Evolutionary conservation across 306 rosid species (phyloP), one percentile per base, ranked within the genome.

Genomic region (Fragaria iinumae): DNA sequence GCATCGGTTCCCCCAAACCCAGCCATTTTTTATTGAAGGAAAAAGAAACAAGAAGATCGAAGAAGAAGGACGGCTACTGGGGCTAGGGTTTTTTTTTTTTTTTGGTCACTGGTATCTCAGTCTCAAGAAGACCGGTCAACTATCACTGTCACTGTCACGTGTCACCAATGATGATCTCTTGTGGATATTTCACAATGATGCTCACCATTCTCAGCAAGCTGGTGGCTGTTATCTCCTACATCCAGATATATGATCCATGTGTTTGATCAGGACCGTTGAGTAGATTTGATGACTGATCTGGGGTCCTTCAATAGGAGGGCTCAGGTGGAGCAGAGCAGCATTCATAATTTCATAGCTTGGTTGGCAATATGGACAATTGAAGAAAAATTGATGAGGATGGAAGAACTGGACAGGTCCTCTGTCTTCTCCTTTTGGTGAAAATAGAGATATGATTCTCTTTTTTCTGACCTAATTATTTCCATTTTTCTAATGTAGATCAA

Each of bases 1-100:
- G 14, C 39, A 5, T 62, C 6, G 67, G 67, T 62, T 41, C 67
- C 67, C 67, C 67, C 67, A 62, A 25, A 59, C 66, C 66, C 34
- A 23, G 17, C 20, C 67, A 62, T 13, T 12, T 62, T 29, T 3
- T 23, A 23, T n/a, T 3, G 63, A 55, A n/a, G 3, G 3, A 52
- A 18, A 5, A 20, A 18, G 11, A 6, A 18, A 52, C 1, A 5
- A 50, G 10, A 18, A 18, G 10, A 16, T 4, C 41, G 59, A 53
- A 53, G 59, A 60, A 21, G 64, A 23, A 9, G 8, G 13, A 9
- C 12, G 13, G 2, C 16, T 25, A 11, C 53, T 5, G 66, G 66
- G 64, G 8, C 6, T 21, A 23, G 16, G 16, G 16, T 14, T 9
- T 11, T 7, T 27, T 1, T 4, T 4, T 14, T 2, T 16, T 0